Evolutionary conservation across 169 alveolate genomes (phyloP), one percentile per base, ranked within the genome.

Genomic region (Plasmodium malariae): DNA sequence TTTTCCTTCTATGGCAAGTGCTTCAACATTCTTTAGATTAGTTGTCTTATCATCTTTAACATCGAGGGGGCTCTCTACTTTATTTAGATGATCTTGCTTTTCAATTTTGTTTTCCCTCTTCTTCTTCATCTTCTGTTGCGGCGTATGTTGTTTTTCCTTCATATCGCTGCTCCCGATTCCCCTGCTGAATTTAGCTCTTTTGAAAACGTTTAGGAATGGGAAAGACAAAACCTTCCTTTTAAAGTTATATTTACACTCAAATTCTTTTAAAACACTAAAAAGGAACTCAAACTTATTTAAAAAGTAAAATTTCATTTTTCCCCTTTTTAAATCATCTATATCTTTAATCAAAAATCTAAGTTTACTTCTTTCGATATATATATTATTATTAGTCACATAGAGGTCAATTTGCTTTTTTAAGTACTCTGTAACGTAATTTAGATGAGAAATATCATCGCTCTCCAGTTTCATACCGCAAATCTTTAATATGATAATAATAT

Each of bases 261-360:
- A 83, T 34, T 83, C 91, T 1, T 28, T 83, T 69, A 83, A 68
- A 12, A 83, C 49, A 72, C 65, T 55, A 28, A 69, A 83, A 30
- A 83, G 85, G 40, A 83, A 83, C 54, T 65, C 91, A 55, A 65
- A 83, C 68, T 68, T 83, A 34, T 83, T 69, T 60, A 83, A 69
- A 83, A 83, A 83, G 49, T 83, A 62, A 54, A 83, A 83, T 83
- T 83, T 83, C 91, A 83, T 83, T 83, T 69, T 83, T 45, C 91
- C 91, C 67, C 68, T 67, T 83, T 67, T 32, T 83, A 83, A 83
- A 69, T 83, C 91, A 19, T 83, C 91, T 17, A 83, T 83, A 68
- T 83, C 91, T 55, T 83, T 83, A 40, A 83, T 83, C 34, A 83
- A 40, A 83, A 83, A 83, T 51, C 91, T 59, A 2, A 83, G 49